Evolutionary conservation across 2,329 filamentous ascomycete genomes (phyloP), one percentile per base, ranked within the genome.

Genomic region (Aspergillus fructus): DNA sequence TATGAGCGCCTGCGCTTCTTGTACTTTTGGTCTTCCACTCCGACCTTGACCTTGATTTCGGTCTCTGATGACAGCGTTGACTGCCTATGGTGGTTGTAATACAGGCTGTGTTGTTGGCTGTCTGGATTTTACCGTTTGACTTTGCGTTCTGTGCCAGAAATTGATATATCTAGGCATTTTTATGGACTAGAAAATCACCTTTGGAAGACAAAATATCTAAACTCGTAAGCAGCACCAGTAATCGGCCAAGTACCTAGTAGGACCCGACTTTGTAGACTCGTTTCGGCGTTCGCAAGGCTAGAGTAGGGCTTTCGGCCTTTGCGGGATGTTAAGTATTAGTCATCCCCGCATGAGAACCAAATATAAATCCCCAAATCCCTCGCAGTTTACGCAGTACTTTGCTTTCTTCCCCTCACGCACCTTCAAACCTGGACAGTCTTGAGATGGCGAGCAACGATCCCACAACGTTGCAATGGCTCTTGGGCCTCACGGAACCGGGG

Each of bases 401-500:
- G 30, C 15, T 21, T 41, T 34, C 21, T 23, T n/a, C 50, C 37
- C 15, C 34, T 49, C 40, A 39, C 27, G 27, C 11, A 34, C 9
- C 7, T 17, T 23, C 23, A 33, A 4, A 24, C n/a, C 5, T 37
- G 43, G 27, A 3, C 27, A 11, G 27, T n/a, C 13, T 15, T 37
- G 49, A 34, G 21, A 56, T 43, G 34, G 53, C 53, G 4, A 30
- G 21, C 3, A 33, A 52, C 17, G 55, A 60, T 19, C 59, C 50
- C 4, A 53, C 62, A 23, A 62, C 53, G 7, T 21, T 33, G 6
- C 50, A 65, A 55, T 65, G 66, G 50, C 27, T 70, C 33, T 42
- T 43, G 3, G 49, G 49, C 17, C 50, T 71, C 19, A 21, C 66
- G 5, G 68, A 68, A n/a, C 69, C 69, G 5, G 64, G 62, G 5